Base-by-base conservation (phyloP, 75 land plant species). In the Cunninghamia lanceolata region DNA sequence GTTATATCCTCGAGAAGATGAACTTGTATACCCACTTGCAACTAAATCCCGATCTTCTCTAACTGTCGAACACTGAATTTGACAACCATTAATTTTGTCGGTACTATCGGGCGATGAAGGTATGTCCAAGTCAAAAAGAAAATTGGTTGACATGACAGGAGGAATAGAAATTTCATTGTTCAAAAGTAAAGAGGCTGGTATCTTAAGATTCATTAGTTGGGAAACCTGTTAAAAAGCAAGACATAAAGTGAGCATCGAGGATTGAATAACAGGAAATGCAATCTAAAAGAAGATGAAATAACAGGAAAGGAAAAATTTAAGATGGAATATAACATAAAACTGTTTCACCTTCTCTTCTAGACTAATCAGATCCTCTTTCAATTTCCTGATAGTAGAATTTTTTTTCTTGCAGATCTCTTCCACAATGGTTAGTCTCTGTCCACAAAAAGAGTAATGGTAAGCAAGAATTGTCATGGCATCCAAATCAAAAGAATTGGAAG, bases 371-470 rank as follows among this genome's bases (percentile, higher is more conserved):
- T 96, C 98, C 83, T 93, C 90, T 89, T 90, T 91, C 0, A 95
- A 83, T 63, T 85, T 92, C 21, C 82, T 83, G 59, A 96, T 93
- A 40, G 89, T 84, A 84, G 84, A 50, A 81, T 91, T 92, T 84
- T 96, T 96, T 89, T 91, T 88, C 36, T 88, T 87, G n/a, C 94
- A 91, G 35, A 92, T 84, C n/a, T 93, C 96, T 90, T 96, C 95
- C 86, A 94, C 66, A 56, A 93, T 94, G 42, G 85, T 82, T 43
- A 95, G 88, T 84, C 94, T 94, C 98, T 96, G 90, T 74, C 46
- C 47, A 45, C 15, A n/a, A 80, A 80, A 80, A 80, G 75, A 10
- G 4, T 25, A 45, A 80, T 10, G 32, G 46, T n/a, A 8, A 45
- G 75, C 14, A 28, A 80, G 82, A 28, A 45, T n/a, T 45, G 15